Base-by-base conservation (phyloP, 1,284 basidiomycete genomes). In the Tilletiaria anomala region DNA sequence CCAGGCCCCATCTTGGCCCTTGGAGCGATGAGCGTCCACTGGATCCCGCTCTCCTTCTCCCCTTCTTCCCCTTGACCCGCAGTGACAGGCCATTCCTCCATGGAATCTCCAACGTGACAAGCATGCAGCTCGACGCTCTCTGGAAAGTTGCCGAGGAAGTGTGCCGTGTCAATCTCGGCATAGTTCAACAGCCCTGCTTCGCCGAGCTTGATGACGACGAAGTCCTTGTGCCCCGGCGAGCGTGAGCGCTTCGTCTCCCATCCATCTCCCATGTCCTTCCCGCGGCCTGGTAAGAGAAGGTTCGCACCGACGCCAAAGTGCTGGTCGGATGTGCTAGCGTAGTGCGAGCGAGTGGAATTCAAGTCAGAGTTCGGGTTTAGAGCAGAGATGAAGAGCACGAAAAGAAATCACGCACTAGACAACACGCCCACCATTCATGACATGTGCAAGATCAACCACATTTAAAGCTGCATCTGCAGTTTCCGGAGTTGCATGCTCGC, bases 171-270 rank as follows among this genome's bases (percentile, higher is more conserved):
- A 45, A 97, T 79, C 65, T 93, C 86, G 21, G 79, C 77, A 47
- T 80, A 76, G 40, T 80, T 76, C 14, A 96, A 73, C 48, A 74
- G 72, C 6, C 86, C 85, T 11, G 49, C 42, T 39, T 58, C 51
- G 34, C 47, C 61, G 23, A 97, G 73, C 70, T 80, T 82, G 51
- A 93, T 79, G 43, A 96, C 76, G 3, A 78, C 81, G 83, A 85
- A 94, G 58, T 97, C 89, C 44, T 79, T 82, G 60, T 93, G 80
- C 37, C 78, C 79, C 41, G 76, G 73, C 33, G 73, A 72, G 39
- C 91, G 75, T 55, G 82, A 88, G 43, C 93, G 77, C 65, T 83
- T 85, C 1, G 91, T 96, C 70, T 97, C 91, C 93, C 91, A 97
- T 5, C 93, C 91, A 64, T 96, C 89, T 14, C 87, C 80, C 88